A percentile compares a stretch with the other conserved stretches of the same genome.
Evolutionary conservation across 371 early-diverging fungal species (phyloP).

Genomic region (Mucor circinelloides): DNA sequence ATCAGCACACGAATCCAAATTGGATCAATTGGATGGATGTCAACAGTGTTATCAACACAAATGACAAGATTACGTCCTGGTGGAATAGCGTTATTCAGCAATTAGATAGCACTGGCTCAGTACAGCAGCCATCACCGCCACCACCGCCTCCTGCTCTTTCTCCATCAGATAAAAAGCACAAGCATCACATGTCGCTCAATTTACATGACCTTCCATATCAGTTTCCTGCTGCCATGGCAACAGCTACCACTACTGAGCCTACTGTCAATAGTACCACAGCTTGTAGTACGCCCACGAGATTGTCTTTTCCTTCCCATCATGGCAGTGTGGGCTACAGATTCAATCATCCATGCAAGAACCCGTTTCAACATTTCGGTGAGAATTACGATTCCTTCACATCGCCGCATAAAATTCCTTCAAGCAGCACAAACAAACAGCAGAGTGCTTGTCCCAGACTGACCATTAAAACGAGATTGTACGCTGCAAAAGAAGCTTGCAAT

Average conservation of each 20-base stretch:
- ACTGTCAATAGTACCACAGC: neutral
- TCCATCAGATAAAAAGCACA: neutral
- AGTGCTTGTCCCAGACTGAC: conserved; percentile 18
- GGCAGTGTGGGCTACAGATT: conserved; percentile 14
- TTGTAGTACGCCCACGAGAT: conserved; percentile 1
- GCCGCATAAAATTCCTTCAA: neutral
- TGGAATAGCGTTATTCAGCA: conserved; percentile 8
- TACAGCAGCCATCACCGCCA: neutral
- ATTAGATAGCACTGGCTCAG: neutral
- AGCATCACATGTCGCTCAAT: conserved; percentile 8
- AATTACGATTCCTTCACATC: conserved; percentile 1
- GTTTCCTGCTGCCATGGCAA: conserved; percentile 6
- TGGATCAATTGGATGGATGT: conserved; percentile 19
- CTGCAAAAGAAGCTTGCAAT: conserved; percentile 50
- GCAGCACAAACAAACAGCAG: neutral
- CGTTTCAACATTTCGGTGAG: conserved; percentile 16
- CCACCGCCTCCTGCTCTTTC: neutral
- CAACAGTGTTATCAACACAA: neutral
- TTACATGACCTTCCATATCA: conserved; percentile 12
- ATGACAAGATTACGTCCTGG: conserved; percentile 6
- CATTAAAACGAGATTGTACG: conserved; percentile 39
- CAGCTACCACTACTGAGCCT: neutral
- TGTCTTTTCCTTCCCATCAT: neutral
- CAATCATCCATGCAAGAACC: conserved; percentile 11
- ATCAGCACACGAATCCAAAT: neutral